Evolutionary conservation across 768 basidiomycete species (phyloP), one percentile per base, ranked within the genome.

Genomic region (Pisolithus orientalis): DNA sequence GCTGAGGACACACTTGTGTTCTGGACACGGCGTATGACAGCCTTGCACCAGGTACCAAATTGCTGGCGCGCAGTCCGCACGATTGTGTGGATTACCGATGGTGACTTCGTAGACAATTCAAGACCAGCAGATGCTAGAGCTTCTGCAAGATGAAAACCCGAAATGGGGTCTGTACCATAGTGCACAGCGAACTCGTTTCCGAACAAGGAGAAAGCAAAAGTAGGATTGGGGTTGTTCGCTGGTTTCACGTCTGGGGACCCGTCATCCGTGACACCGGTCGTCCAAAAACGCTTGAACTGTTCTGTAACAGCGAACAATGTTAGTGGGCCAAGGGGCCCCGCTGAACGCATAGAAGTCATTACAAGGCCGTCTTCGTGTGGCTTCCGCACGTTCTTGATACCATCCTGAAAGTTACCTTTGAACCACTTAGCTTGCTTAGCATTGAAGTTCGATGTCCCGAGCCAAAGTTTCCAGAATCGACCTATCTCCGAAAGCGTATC

Each of bases 61-160:
- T 67, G 65, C 44, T 28, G 7, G 9, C 58, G 57, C 9, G 54
- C 59, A 5, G 49, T 38, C 17, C 29, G 53, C 9, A 65, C 64
- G 34, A 65, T 6, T 31, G 57, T 59, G 17, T 62, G 62, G 7
- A 17, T 43, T 28, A 65, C 6, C 49, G 8, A 58, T 2, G 16
- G 44, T 10, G 6, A 48, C 45, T 59, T 54, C 0, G 14, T 34
- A 14, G 44, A 51, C 8, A 17, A 21, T 27, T 24, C 43, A 40
- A 31, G 27, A 34, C 10, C 40, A n/a, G 52, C 39, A 25, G 51
- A 45, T 9, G 57, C 58, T 24, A 68, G 52, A 13, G 48, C 42
- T 32, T 68, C 65, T n/a, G 65, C 68, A 14, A 66, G 59, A 55
- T 68, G 66, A 44, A 70, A 68, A 25, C 66, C 67, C 3, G 56